Base-by-base conservation (phyloP, 352 stramenopile species). In the Saprolegnia parasitica region DNA sequence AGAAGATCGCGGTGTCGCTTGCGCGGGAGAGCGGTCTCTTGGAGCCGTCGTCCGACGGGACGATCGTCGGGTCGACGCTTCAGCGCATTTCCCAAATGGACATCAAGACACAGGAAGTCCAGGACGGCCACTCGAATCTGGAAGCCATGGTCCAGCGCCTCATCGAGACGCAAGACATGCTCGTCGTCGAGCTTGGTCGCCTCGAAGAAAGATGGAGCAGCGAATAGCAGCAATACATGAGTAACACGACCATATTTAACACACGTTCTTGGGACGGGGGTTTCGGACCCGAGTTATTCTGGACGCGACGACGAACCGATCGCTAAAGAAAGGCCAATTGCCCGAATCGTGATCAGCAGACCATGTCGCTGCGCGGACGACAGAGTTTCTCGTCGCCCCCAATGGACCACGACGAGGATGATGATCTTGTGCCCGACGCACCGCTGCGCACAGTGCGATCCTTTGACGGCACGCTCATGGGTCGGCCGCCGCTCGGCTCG, bases 1-100 rank as follows among this genome's bases (percentile, higher is more conserved):
- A 91, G 50, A 79, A 81, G 21, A 80, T 91, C 42, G 81, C 76
- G 0, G 81, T 74, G 23, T 78, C 78, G 5, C 72, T 80, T 29
- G 63, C 24, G 4, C 46, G 62, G 35, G 24, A 60, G 46, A 39
- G 47, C 26, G 63, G 47, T n/a, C 45, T 70, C 5, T 70, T 70
- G 23, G 47, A 52, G 3, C 39, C 55, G 29, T 35, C 54, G 23
- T 1, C 23, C 8, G 63, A 60, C 13, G 42, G 18, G 42, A 50
- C 35, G 16, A 50, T 63, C 23, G 32, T 70, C 20, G 63, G 63
- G 8, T 54, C 45, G 18, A 70, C 63, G n/a, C 45, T 70, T 15
- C 16, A 70, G 29, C 63, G 63, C 32, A 70, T 70, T 26, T 70
- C 63, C 11, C 63, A 70, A 23, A 70, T 70, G 63, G 47, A 70